Evolutionary conservation across 2,329 filamentous ascomycete genomes (phyloP).

Genomic region (Colletotrichum sp.): DNA sequence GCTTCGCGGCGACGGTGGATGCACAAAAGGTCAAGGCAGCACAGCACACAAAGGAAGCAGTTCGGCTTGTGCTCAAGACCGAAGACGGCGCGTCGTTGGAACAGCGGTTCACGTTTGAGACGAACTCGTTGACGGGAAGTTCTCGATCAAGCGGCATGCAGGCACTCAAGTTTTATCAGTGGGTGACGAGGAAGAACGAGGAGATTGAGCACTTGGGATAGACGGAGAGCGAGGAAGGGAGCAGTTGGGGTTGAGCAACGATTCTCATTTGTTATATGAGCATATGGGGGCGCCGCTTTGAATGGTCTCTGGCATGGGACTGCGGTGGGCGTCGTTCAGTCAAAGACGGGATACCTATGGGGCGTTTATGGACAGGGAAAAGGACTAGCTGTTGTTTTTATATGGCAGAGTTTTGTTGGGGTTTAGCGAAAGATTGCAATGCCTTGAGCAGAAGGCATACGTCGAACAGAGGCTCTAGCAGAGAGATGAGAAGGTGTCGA

Average conservation of each 20-base stretch:
- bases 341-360: not conserved
- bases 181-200: slow-evolving; percentile 8
- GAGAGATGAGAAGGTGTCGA: not conserved
- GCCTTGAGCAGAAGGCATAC: not conserved
- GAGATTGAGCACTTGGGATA: slow-evolving; percentile 6
- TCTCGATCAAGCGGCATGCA: not conserved
- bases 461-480: not conserved
- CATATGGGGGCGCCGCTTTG: not conserved
- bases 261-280: not conserved
- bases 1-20: slow-evolving; percentile 5
- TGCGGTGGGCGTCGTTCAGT: not conserved
- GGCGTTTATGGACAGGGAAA: not conserved
- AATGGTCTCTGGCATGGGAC: not conserved
- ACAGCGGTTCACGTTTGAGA: not conserved
- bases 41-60: not conserved
- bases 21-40: slow-evolving; percentile 3
- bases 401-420: not conserved
- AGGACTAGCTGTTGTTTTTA: not conserved
- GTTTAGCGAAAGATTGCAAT: not conserved
- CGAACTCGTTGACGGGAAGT: slow-evolving; percentile 7
- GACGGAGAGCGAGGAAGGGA: not conserved
- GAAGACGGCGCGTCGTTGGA: not conserved
- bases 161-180: slow-evolving; percentile 14
- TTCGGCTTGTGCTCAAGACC: slow-evolving; percentile 2
- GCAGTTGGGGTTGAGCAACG: not conserved